Evolutionary conservation across 352 stramenopile species (phyloP).

Genomic region (Phytophthora europaea): DNA sequence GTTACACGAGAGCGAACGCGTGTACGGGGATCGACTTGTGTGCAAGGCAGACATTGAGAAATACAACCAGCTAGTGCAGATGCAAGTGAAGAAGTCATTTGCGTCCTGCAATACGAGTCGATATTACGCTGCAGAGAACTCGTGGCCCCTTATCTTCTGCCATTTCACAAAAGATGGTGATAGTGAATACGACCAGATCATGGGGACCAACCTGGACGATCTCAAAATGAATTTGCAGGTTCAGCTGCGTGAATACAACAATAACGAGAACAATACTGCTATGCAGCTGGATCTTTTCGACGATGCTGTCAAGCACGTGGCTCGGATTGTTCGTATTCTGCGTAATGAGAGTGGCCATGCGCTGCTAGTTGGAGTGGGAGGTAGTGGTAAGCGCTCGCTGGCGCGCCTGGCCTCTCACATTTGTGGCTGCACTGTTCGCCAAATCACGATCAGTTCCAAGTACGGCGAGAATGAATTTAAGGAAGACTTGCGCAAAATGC

Average conservation of each 20-base stretch:
- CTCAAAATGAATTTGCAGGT: constrained; percentile 92
- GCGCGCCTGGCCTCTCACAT: constrained; percentile 95
- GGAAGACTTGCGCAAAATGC: constrained; percentile 96
- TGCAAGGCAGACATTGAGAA: constrained; percentile 94
- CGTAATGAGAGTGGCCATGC: constrained; percentile 92
- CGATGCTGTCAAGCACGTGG: constrained; percentile 97
- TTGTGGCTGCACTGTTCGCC: constrained; percentile 91
- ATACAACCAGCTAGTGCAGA: constrained; percentile 95
- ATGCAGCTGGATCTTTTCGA: constrained; percentile 98
- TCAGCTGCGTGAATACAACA: constrained; percentile 95
- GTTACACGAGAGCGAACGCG: constrained; percentile 96
- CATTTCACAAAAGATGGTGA: constrained; percentile 97
- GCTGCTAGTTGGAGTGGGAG: constrained; percentile 95
- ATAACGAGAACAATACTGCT: constrained; percentile 96
- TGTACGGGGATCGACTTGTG: constrained; percentile 96
- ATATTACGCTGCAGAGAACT: constrained; percentile 96
- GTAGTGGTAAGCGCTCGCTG: constrained; percentile 95
- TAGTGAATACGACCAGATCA: constrained; percentile 95
- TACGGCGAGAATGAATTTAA: constrained; percentile 98
- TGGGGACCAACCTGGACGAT: constrained; percentile 88
- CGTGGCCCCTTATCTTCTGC: constrained; percentile 96
- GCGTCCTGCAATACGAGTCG: constrained; percentile 91
- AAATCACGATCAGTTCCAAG: constrained; percentile 96
- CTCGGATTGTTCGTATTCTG: constrained; percentile 95
- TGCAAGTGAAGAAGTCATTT: constrained; percentile 96